Base-by-base conservation (phyloP, 1,284 basidiomycete genomes). In the Leccinum cinnamomeum region DNA sequence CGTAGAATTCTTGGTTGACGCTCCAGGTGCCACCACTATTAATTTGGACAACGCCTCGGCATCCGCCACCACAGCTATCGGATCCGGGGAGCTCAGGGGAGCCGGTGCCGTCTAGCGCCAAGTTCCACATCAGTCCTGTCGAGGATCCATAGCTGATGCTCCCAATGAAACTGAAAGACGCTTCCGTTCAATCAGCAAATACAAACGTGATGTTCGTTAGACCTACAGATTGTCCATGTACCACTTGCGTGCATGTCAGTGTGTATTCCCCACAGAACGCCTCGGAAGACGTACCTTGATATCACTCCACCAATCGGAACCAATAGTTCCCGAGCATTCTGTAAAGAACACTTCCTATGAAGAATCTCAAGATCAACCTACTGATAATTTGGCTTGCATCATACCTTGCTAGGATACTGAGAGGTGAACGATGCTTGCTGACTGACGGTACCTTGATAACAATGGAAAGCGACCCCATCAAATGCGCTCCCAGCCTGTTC, bases 271-370 rank as follows among this genome's bases (percentile, higher is more conserved):
- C 28, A 23, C 6, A 7, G 2, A 18, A 55, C 8, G 0, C 25
- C 18, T 53, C 30, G 30, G 10, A 57, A 18, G 54, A 68, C 68
- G n/a, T 67, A 84, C 88, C 81, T 90, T 90, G 73, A 90, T 86
- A 66, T 91, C 88, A 61, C 75, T 79, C 89, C 89, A 92, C 89
- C 89, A 91, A 71, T 91, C 88, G n/a, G 82, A 83, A 28, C 81
- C 81, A 55, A 79, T 70, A 5, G 68, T 71, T n/a, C 83, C 82
- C 8, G 81, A 74, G 67, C 84, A 84, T 62, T 84, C 84, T 3
- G 82, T 83, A 65, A 84, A 78, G 74, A 80, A 82, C 8, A 84
- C 77, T 65, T 81, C 79, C 72, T 74, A 25, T 8, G 14, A 30
- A 30, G 10, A 53, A 48, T 39, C 7, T 63, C 25, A 63, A 30